A percentile compares a stretch with the other conserved stretches of the same genome.
Conservation (phyloP, 2,329 filamentous ascomycete species). For the Trematosphaeria pertusa region DNA sequence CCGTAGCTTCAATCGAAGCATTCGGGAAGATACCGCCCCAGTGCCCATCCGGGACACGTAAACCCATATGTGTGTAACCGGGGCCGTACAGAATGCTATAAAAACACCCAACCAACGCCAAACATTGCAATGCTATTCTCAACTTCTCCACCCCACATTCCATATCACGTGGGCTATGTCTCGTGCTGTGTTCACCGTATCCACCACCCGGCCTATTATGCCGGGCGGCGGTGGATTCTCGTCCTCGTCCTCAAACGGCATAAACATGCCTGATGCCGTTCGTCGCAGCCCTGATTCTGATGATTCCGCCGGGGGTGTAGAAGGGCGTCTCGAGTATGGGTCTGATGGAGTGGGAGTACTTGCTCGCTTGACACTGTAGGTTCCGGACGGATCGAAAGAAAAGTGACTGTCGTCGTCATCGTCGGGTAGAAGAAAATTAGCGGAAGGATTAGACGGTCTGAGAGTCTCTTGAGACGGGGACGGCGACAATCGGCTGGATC, state of each 20-base stretch:
- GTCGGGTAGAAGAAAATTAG: slow-evolving; percentile 69
- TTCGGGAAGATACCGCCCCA: no score
- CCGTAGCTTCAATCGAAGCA: no score
- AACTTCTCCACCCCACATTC: slow-evolving; percentile 69
- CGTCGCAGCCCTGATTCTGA: slow-evolving; percentile 68
- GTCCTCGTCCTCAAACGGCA: slow-evolving; percentile 82
- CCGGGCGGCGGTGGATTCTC: slow-evolving; percentile 63
- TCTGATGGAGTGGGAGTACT: slow-evolving; percentile 44
- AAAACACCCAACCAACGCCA: slow-evolving; percentile 16
- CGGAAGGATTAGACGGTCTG: slow-evolving; percentile 71
- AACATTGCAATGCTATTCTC: slow-evolving; percentile 25
- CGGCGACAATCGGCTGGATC: slow-evolving; percentile 63
- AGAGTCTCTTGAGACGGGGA: slow-evolving; percentile 85
- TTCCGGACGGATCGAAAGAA: slow-evolving; percentile 52
- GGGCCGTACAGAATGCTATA: slow-evolving; percentile 5
- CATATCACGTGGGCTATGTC: slow-evolving; percentile 72
- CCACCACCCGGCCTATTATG: slow-evolving; percentile 79
- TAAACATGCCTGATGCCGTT: slow-evolving; percentile 88
- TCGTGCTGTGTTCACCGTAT: slow-evolving; percentile 73
- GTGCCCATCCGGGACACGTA: no score
- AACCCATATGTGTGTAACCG: slow-evolving; percentile 1
- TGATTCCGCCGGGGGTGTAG: slow-evolving; percentile 15
- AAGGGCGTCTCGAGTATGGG: slow-evolving; percentile 18
- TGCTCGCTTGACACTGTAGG: slow-evolving; percentile 44
- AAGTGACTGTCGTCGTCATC: slow-evolving; percentile 59